Base-by-base conservation (phyloP, 108 stramenopile genomes). In the Nitzschia sp. region DNA sequence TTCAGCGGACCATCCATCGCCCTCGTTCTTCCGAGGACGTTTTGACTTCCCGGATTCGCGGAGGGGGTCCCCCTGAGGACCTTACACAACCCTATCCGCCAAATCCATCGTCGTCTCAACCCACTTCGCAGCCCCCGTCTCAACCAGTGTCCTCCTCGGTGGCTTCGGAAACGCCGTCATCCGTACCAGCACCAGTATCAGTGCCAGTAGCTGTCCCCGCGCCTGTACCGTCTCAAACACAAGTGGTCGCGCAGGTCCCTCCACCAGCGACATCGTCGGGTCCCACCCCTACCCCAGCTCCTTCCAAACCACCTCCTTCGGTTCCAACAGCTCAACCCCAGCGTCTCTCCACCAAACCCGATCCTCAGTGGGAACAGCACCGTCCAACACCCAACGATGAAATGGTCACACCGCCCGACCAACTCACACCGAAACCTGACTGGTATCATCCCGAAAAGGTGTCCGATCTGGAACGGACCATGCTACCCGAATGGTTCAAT, bases 401-500 rank as follows among this genome's bases (percentile, higher is more conserved):
- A 68, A 76, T 69, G 54, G 57, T 76, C 19, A 80, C 83, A 48
- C 51, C 79, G 24, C 56, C 69, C 19, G 62, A 57, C 26, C 59
- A 67, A 20, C 38, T 72, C 41, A 55, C 79, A 15, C 73, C 75
- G 10, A 63, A 62, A 41, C 90, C 93, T 46, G 75, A 85, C 8
- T 94, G 93, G 93, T 94, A 86, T 71, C 53, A 83, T n/a, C 20
- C 61, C 3, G 69, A 84, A 8, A 51, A 63, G 51, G 70, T 83
- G 29, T 84, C 87, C 11, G 79, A 87, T 40, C 64, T 88, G n/a
- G 93, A 94, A 72, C 76, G 76, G 38, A 67, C 77, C 12, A 69
- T 84, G 63, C 70, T 94, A 26, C 87, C 87, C 0, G 93, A 94
- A 76, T 94, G 93, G 93, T 94, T 94, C 72, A 80, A 94, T 62